Base-by-base conservation (phyloP, 352 stramenopile genomes). In the Phytopythium aichiense region DNA sequence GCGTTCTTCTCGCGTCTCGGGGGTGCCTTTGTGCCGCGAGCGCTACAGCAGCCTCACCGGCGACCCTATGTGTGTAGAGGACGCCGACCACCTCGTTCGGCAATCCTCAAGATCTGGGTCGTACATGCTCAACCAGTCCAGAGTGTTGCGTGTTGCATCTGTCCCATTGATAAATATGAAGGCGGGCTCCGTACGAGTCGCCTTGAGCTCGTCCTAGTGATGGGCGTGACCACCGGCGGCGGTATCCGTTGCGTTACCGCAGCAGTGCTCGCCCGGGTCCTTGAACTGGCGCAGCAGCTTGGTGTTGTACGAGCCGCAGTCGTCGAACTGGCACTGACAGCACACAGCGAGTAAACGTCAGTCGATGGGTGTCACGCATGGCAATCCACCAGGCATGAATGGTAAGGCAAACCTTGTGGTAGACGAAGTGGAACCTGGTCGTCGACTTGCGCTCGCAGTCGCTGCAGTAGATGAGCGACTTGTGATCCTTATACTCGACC, bases 371-470 rank as follows among this genome's bases (percentile, higher is more conserved):
- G 7, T 22, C 12, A 7, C 22, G 20, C 8, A 28, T 9, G 35
- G 5, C 46, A 22, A 35, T 18, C 57, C 9, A 22, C 15, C 8
- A 40, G 35, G 6, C 0, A 16, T 5, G 35, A 25, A 31, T 5
- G 20, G 4, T 7, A n/a, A 7, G 2, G 11, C 31, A 22, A 63
- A 92, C 83, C 79, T 95, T 95, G 77, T 95, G 86, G 61, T 95
- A 91, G 52, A 92, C 73, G 57, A 95, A 95, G 69, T 95, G 86
- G 59, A 90, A 95, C 58, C 72, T 84, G 15, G 86, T 91, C 15
- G 72, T 87, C 28, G 84, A 93, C 73, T 92, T 92, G 64, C 81
- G 81, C 52, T 95, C 84, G 35, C 86, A 95, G 64, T 95, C 86
- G 64, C 84, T 92, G 79, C 84, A 95, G 62, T 90, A 93, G 56